Base-by-base conservation (phyloP, 768 basidiomycete species). In the Lactarius psammicola region DNA sequence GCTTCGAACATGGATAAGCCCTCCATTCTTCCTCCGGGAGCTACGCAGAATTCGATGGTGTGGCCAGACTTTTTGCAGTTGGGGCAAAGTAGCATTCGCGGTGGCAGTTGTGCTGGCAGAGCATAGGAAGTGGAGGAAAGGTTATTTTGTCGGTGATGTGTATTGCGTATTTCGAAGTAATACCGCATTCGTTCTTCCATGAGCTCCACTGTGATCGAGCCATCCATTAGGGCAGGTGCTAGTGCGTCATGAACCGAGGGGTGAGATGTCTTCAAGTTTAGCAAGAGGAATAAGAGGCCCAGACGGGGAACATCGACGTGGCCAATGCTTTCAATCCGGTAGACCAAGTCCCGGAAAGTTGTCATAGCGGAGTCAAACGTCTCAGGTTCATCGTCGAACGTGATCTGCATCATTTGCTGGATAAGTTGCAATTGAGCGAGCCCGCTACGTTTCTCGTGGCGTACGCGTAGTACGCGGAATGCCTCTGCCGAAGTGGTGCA, bases 371-470 rank as follows among this genome's bases (percentile, higher is more conserved):
- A 3, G 0, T 33, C 31, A 20, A 11, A 33, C 9, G n/a, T 23
- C 71, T 60, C 1, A 70, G 54, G 54, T 15, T 55, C 31, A 2
- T 28, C 66, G 2, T 57, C 23, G 1, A 64, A 69, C 53, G 71
- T 57, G 0, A 71, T 55, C 36, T 68, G 63, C 11, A 69, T 57
- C 49, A 71, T 59, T 0, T 71, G 66, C 8, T 73, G 60, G 1
- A 74, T 64, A 9, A 73, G 65, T 0, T 63, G 68, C 11, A 71
- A 63, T 30, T 75, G 73, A 0, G 65, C 56, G n/a, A 73, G 63
- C 0, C 68, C 66, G 2, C 68, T 72, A 4, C 71, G 44, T 34
- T 73, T n/a, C 63, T 56, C 8, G 49, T 75, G 74, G 0, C 71
- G 59, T 0, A 38, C 46, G 17, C 55, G 55, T 0, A 76, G 65